These are phyloP conservation scores for Erodium texanum DNA, from an alignment of 441 rosid genomes.

Conservation along the genomic window DNA sequence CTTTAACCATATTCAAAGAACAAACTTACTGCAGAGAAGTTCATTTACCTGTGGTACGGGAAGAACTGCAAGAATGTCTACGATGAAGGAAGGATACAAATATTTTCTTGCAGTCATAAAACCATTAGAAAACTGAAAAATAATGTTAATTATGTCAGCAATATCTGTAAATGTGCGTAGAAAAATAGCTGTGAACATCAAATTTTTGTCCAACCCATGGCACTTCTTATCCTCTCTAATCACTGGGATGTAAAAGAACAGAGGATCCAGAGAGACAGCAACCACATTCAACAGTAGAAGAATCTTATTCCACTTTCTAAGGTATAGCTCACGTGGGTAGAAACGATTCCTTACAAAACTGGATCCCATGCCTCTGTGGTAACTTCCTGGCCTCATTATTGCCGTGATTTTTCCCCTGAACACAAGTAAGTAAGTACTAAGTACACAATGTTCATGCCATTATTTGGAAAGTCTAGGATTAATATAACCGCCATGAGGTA, in stretches of 20 bases:
- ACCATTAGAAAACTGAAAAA: slow-evolving; percentile 59
- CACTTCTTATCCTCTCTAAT: slow-evolving; percentile 35
- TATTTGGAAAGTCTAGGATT: too few relatives aligned
- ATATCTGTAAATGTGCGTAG: slow-evolving; percentile 56
- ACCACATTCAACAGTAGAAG: slow-evolving; percentile 50
- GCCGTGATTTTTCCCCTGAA: slow-evolving; percentile 23
- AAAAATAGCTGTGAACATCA: slow-evolving; percentile 53
- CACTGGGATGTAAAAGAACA: slow-evolving; percentile 57
- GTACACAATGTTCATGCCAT: too few relatives aligned
- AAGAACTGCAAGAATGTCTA: slow-evolving; percentile 65
- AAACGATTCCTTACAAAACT: neutral
- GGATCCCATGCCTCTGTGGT: slow-evolving; percentile 29
- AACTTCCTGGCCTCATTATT: slow-evolving; percentile 32
- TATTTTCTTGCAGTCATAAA: slow-evolving; percentile 41
- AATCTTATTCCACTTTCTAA: slow-evolving; percentile 61
- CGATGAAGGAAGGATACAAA: slow-evolving; percentile 43
- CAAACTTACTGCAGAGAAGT: neutral
- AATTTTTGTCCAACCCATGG: slow-evolving; percentile 40
- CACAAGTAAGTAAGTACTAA: neutral
- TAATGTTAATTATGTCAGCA: slow-evolving; percentile 53
- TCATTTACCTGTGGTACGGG: slow-evolving; percentile 60
- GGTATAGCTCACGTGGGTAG: slow-evolving; percentile 50
- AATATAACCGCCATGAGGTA: too few relatives aligned
- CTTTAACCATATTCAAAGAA: too few relatives aligned
- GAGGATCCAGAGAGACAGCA: slow-evolving; percentile 61